Conservation (phyloP, 495 filamentous ascomycete genomes). For the Peziza echinospora region DNA sequence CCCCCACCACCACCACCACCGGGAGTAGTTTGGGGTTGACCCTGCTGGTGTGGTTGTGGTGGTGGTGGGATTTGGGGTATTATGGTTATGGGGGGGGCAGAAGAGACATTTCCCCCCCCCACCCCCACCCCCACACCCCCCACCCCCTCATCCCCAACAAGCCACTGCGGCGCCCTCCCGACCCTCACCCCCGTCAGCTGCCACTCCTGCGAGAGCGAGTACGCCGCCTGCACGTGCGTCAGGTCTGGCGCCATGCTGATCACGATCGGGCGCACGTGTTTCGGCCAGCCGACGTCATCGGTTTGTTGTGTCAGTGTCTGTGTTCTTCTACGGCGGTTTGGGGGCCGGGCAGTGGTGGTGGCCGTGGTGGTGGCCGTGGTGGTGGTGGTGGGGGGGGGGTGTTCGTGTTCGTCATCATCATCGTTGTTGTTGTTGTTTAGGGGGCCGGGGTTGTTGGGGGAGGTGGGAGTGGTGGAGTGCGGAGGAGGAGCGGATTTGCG, state of each 20-base stretch:
- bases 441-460: too few species aligned
- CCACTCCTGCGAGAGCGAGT: conserved; percentile 32
- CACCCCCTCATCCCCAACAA: conserved; percentile 22
- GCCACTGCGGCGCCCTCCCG: conserved; percentile 35
- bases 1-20: conserved; percentile 13
- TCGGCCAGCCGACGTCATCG: conserved; percentile 7
- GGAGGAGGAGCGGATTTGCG: background rate
- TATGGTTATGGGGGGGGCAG: too few species aligned
- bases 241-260: conserved; percentile 29
- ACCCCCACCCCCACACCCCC: background rate
- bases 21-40: too few species aligned
- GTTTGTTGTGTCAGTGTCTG: conserved; percentile 6
- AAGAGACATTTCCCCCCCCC: conserved; percentile 8
- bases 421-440: too few species aligned
- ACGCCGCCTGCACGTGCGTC: conserved; percentile 26
- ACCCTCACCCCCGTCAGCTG: conserved; percentile 31
- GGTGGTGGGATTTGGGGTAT: too few species aligned
- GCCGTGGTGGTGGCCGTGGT: too few species aligned
- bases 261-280: conserved; percentile 32
- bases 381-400: too few species aligned
- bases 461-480: too few species aligned
- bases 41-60: too few species aligned
- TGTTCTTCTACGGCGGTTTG: conserved; percentile 4
- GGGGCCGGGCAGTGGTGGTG: too few species aligned
- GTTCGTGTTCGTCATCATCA: background rate